These are phyloP conservation scores for Salix dunnii DNA, from an alignment of 345 rosid species.

Conservation along the genomic window DNA sequence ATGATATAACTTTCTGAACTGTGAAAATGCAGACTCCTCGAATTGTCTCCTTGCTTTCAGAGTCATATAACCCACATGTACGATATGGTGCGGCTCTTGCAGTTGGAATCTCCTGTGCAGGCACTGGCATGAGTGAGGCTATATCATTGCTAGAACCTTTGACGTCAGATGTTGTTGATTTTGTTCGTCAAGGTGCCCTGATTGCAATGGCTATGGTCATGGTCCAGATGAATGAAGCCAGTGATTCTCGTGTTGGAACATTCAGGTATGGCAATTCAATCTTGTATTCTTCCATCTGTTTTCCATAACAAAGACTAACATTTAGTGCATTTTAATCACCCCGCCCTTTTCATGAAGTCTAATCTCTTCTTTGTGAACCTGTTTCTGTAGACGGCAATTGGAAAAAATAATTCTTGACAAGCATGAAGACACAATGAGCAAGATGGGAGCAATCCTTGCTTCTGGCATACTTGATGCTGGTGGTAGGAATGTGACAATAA, in stretches of 20 bases:
- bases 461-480: conserved; percentile 99
- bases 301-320: background rate
- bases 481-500: conserved; percentile 96
- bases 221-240: conserved; percentile 93
- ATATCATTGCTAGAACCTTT: conserved; percentile 95
- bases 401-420: conserved; percentile 94
- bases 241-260: conserved; percentile 94
- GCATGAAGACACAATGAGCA: conserved; percentile 99
- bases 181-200: conserved; percentile 99
- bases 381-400: conserved; percentile 64
- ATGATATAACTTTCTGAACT: conserved; percentile 12
- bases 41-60: conserved; percentile 90
- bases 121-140: conserved; percentile 99
- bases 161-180: conserved; percentile 95
- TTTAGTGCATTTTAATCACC: background rate
- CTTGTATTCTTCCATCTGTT: background rate
- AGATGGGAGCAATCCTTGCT: conserved; percentile 99
- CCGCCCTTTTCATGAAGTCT: background rate
- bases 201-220: conserved; percentile 99
- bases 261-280: conserved; percentile 54
- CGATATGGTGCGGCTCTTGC: conserved; percentile 99
- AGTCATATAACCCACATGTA: conserved; percentile 98
- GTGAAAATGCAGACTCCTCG: conserved; percentile 75
- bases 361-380: background rate
- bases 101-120: conserved; percentile 99